Evolutionary conservation across 352 stramenopile genomes (phyloP), one percentile per base, ranked within the genome.

Genomic region (Pythium dissimile): DNA sequence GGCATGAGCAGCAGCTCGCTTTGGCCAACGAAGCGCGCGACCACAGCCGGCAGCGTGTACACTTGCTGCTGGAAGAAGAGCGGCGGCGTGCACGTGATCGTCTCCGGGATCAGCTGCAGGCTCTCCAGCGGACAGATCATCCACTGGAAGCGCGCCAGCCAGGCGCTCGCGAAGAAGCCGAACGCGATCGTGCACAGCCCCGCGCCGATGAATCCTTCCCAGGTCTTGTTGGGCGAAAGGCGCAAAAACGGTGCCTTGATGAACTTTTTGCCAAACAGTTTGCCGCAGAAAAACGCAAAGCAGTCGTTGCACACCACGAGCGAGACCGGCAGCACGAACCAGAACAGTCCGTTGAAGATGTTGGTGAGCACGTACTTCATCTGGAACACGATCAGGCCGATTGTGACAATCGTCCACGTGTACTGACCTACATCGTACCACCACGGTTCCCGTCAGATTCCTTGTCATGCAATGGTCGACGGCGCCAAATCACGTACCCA

Each of bases 201-300:
- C 9, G 94, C 97, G 31, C 97, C 97, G 26, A 99, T 95, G 59
- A 99, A 99, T 3, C 97, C 97, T 66, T 99, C 98, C 97, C 96
- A 99, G 6, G 96, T 99, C 75, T 99, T 99, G 71, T 99, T 99
- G 16, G 97, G 97, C 30, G 89, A 98, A 46, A 99, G 84, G 10
- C 80, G 77, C 55, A 94, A 54, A 62, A 94, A 94, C 39, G 79
- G 76, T 44, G 86, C 75, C 64, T 96, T 96, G 65, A 99, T 97
- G 59, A 99, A 92, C 62, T 89, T 92, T 41, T 83, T 84, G 15
- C 86, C 86, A 65, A 86, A 89, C 23, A 94, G 51, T 44, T 92
- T 92, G 34, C 86, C 86, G 48, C 80, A 96, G 49, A 98, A 94
- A 64, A 98, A 98, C 3, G 95, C 94, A 77, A 98, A 98, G 67